Base-by-base conservation (phyloP, 352 stramenopile species). In the Pythium plurisporium region DNA sequence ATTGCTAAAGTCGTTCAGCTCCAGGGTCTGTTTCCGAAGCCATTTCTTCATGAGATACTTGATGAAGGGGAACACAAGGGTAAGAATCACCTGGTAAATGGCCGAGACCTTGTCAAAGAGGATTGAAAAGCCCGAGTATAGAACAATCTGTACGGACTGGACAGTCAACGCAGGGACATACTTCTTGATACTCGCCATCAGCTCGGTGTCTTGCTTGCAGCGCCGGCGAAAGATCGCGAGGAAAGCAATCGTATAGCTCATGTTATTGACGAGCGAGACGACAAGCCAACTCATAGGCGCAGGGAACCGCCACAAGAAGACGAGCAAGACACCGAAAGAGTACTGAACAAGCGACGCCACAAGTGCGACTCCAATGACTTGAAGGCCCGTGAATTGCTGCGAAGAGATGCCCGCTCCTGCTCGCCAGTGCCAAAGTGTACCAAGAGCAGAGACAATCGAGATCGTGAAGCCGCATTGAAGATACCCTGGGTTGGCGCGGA, bases 71-170 rank as follows among this genome's bases (percentile, higher is more conserved):
- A 65, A 62, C 4, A 25, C 9, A 5, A 65, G 40, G 2, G 63
- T 62, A 10, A 70, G 41, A 19, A 55, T 14, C 19, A 70, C 22
- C 17, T 65, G 55, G 25, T 31, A 53, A 14, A 25, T 15, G 2
- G 7, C 19, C 1, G 36, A 20, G 15, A 52, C 50, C 4, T 52
- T 45, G 42, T 70, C 63, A 29, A 65, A 70, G 26, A 65, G 41
- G 20, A 65, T 52, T 1, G 63, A 65, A 23, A 70, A 56, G 8
- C 45, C 63, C 1, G 56, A 56, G 27, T 70, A 70, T 4, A 70
- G 10, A 14, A 51, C 34, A n/a, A 65, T 36, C 42, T 70, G 63
- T 36, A 7, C 30, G 12, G 7, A 36, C 30, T 12, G 7, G 30
- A 36, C 30, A 12, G 30, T 12, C 30, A 36, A 36, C n/a, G n/a